Evolutionary conservation across 2,329 filamentous ascomycete species (phyloP), one percentile per base, ranked within the genome.

Genomic region (Alternaria triticimaculans): DNA sequence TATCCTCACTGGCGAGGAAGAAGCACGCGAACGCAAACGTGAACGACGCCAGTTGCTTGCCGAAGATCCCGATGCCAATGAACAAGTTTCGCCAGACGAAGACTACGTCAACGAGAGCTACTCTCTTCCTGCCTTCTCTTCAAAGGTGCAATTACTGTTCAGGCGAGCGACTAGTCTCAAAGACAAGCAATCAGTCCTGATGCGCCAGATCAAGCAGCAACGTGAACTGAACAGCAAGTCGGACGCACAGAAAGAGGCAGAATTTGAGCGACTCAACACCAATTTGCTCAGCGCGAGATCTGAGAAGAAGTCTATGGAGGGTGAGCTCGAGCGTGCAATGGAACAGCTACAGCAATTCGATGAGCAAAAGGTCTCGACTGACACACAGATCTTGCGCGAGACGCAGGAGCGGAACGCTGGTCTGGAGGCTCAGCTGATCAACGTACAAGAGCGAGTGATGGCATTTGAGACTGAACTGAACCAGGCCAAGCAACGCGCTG

Each of bases 161-260:
- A 85, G 86, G 44, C 91, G 93, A 62, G 88, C 93, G n/a, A 91
- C 90, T 18, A 88, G 88, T 20, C 84, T 97, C 37, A 90, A 92
- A 65, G 92, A 97, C 72, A 94, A 98, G 77, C 96, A 97, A 77
- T 88, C 89, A 53, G 94, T 97, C 21, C 86, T 98, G 9, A 91
- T 95, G 74, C 89, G 94, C 46, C 94, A 98, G 78, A 95, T 97
- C 74, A 95, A 97, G 82, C 94, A 98, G 78, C 95, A 98, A 81
- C 91, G 94, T 62, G 93, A 97, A 75, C 87, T 97, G 61, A 97
- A 97, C 81, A 94, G 87, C 82, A 94, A 94, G 75, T 94, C 93
- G 1, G 93, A 97, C 70, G 84, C 76, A 3, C 78, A 81, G 51
- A 80, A 76, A 58, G 79, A 80, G 55, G 77, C 71, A 25, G 80